A percentile compares a stretch with the other conserved stretches of the same genome.
Evolutionary conservation across 805 yeast genomes (phyloP).

Genomic region (Starmerella davenportii): DNA sequence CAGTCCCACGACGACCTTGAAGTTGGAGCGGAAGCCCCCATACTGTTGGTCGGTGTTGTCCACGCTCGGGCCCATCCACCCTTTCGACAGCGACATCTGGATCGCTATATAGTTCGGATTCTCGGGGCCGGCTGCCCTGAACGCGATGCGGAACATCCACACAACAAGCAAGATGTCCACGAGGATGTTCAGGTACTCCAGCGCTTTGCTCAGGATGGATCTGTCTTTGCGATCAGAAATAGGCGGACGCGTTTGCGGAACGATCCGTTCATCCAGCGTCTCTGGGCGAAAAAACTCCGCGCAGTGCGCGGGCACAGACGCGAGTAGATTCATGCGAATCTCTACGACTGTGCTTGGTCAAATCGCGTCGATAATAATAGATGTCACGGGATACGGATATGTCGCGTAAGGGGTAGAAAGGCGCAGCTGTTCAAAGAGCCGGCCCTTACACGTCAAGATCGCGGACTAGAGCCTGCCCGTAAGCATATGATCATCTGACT

Average conservation of each 20-base stretch:
- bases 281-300: neutral
- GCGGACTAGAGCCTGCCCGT: too few relatives aligned
- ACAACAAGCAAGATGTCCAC: neutral
- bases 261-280: neutral
- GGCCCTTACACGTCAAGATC: too few relatives aligned
- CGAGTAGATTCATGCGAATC: neutral
- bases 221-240: neutral
- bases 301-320: neutral
- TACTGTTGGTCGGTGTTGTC: slow-evolving; percentile 89
- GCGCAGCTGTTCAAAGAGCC: too few relatives aligned
- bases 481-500: too few relatives aligned
- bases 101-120: slow-evolving; percentile 44
- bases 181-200: neutral
- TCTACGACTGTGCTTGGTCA: too few relatives aligned
- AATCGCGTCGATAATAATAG: too few relatives aligned
- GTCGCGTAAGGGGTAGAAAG: too few relatives aligned
- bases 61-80: slow-evolving; percentile 69
- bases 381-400: too few relatives aligned
- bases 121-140: slow-evolving; percentile 34
- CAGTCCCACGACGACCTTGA: slow-evolving; percentile 41
- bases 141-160: slow-evolving; percentile 58
- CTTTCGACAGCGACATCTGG: slow-evolving; percentile 44
- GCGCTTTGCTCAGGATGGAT: neutral
- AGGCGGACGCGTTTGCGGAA: too few relatives aligned
- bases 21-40: slow-evolving; percentile 66